Evolutionary conservation across 1,284 basidiomycete species (phyloP).

Genomic region (Phellopilus nigrolimitatus): DNA sequence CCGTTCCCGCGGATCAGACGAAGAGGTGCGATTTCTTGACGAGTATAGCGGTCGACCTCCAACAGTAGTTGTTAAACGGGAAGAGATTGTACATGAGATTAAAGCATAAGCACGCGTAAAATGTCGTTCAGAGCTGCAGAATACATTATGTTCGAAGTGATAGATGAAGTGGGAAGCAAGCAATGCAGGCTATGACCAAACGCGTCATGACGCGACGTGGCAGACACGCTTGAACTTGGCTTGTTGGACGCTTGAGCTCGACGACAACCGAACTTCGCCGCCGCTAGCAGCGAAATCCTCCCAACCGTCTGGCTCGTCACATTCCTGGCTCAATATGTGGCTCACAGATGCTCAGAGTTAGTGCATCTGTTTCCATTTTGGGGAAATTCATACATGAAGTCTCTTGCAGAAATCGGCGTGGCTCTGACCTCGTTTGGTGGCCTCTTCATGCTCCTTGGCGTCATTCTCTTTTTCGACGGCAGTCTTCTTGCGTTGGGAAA

Average conservation of each 20-base stretch:
- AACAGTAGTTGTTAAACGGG: constrained; percentile 16
- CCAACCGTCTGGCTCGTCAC: not conserved
- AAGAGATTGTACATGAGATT: not conserved
- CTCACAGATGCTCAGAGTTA: constrained; percentile 64
- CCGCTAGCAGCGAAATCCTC: not conserved
- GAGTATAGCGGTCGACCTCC: constrained; percentile 18
- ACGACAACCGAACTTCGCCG: not conserved
- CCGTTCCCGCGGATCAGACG: constrained; percentile 19
- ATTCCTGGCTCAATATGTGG: constrained; percentile 46
- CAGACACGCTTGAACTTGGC: too few relatives aligned
- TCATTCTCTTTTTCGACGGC: constrained; percentile 96
- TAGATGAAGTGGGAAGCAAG: too few relatives aligned
- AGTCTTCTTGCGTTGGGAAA: constrained; percentile 97
- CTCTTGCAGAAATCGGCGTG: constrained; percentile 81
- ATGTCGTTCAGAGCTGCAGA: too few relatives aligned
- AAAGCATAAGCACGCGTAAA: too few relatives aligned
- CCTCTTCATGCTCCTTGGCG: constrained; percentile 93
- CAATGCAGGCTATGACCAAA: too few relatives aligned
- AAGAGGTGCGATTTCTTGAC: constrained; percentile 22
- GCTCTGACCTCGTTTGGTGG: constrained; percentile 96
- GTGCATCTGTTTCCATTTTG: not conserved
- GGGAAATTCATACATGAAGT: not conserved
- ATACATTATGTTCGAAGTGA: too few relatives aligned
- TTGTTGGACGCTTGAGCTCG: not conserved
- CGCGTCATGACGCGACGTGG: constrained; percentile 23